Percentiles rank a stretch among this genome's conserved stretches.
Conservation (phyloP, 495 filamentous ascomycete genomes). For the Xylaria sp. region DNA sequence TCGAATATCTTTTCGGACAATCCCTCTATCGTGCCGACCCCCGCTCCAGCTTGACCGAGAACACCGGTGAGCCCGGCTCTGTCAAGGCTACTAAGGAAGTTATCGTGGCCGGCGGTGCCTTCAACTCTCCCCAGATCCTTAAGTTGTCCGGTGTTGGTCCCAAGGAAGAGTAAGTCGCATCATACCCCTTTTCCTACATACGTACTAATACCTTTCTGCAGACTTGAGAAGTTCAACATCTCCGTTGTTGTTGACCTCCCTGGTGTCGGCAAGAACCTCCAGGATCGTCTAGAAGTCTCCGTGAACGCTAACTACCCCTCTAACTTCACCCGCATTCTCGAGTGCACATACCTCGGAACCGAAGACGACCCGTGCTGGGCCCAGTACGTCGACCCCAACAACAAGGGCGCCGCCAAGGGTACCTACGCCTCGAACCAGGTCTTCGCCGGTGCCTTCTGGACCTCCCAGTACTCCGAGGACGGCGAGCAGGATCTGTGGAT, state of each 20-base stretch:
- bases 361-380: conserved; percentile 60
- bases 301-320: conserved; percentile 53
- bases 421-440: conserved; percentile 59
- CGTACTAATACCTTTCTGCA: not conserved
- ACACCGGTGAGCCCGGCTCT: conserved; percentile 49
- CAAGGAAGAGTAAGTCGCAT: conserved; percentile 47
- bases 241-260: conserved; percentile 60
- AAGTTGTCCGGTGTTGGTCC: conserved; percentile 70
- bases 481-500: conserved; percentile 58
- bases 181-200: not conserved
- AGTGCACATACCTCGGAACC: conserved; percentile 55
- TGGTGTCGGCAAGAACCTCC: conserved; percentile 70
- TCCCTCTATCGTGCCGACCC: conserved; percentile 67
- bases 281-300: conserved; percentile 66
- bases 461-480: conserved; percentile 45
- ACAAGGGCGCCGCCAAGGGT: conserved; percentile 48
- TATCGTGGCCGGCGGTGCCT: conserved; percentile 66
- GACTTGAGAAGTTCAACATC: conserved; percentile 48
- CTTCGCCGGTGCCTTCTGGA: conserved; percentile 53
- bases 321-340: conserved; percentile 50
- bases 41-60: conserved; percentile 34
- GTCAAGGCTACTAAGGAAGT: conserved; percentile 64
- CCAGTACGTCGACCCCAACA: conserved; percentile 27
- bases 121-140: conserved; percentile 68
- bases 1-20: conserved; percentile 67